These are phyloP conservation scores for Medicago lupulina DNA, from an alignment of 306 rosid genomes.

Conservation along the genomic window DNA sequence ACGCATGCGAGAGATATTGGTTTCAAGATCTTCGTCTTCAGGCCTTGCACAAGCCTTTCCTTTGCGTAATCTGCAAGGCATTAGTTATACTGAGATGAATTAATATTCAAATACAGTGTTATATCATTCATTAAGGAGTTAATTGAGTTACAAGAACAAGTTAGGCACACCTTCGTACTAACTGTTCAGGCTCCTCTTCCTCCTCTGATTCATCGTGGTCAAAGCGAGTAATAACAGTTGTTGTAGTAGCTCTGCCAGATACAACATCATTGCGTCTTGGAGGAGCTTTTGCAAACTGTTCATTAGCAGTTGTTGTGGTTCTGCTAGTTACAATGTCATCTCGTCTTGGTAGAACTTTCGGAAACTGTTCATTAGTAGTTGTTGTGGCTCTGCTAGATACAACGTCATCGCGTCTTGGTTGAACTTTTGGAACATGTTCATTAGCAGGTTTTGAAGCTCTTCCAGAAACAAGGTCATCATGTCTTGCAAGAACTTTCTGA, in stretches of 20 bases:
- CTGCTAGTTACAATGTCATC: slow-evolving; percentile 43
- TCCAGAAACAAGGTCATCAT: slow-evolving; percentile 78
- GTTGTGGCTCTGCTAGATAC: slow-evolving; percentile 63
- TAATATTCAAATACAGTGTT: neutral
- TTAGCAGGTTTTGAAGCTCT: slow-evolving; percentile 51
- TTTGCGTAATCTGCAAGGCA: slow-evolving; percentile 74
- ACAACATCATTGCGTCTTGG: neutral
- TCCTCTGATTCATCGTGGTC: slow-evolving; percentile 67
- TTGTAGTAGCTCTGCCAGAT: slow-evolving; percentile 56
- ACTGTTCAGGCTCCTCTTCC: slow-evolving; percentile 92
- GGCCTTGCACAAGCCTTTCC: slow-evolving; percentile 92
- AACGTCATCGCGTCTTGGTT: slow-evolving; percentile 23
- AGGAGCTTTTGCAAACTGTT: neutral
- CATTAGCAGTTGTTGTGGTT: slow-evolving; percentile 47
- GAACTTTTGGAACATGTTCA: slow-evolving; percentile 3
- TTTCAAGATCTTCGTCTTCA: slow-evolving; percentile 69
- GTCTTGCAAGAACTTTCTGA: slow-evolving; percentile 85
- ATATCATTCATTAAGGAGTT: slow-evolving; percentile 9
- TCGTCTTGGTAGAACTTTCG: slow-evolving; percentile 19
- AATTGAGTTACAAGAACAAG: slow-evolving; percentile 2
- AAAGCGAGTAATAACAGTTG: slow-evolving; percentile 49
- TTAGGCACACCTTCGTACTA: slow-evolving; percentile 68
- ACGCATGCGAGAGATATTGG: slow-evolving; percentile 54
- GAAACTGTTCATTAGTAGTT: slow-evolving; percentile 36
- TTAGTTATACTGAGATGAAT: slow-evolving; percentile 27